Evolutionary conservation across 495 filamentous ascomycete species (phyloP).

Genomic region (Talaromyces thailandensis): DNA sequence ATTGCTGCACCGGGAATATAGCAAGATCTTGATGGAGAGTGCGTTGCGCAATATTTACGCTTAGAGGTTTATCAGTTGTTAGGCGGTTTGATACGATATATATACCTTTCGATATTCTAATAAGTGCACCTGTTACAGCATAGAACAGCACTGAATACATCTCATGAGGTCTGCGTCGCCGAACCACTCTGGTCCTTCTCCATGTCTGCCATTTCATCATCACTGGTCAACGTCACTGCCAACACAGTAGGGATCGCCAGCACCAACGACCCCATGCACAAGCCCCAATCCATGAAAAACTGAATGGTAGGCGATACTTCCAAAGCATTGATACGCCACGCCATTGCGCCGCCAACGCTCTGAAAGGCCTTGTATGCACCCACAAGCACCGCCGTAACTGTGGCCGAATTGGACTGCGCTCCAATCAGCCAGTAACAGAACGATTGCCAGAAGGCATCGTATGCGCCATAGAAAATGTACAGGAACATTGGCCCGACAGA

Average conservation of each 20-base stretch:
- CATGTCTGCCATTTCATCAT: conserved; percentile 10
- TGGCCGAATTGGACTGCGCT: conserved; percentile 73
- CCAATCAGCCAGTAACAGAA: conserved; percentile 88
- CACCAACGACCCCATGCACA: conserved; percentile 57
- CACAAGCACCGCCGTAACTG: conserved; percentile 79
- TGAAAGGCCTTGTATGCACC: conserved; percentile 93
- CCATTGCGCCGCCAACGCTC: conserved; percentile 73
- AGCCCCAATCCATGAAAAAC: conserved; percentile 51
- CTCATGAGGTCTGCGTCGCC: neutral
- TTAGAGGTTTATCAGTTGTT: neutral
- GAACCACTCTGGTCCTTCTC: conserved; percentile 14
- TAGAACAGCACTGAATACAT: conserved; percentile 1
- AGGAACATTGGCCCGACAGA: conserved; percentile 45
- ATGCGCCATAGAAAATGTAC: conserved; percentile 46
- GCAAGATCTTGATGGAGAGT: conserved; percentile 53
- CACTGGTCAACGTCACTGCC: conserved; percentile 23
- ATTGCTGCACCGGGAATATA: conserved; percentile 55
- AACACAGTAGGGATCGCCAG: conserved; percentile 61
- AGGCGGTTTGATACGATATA: neutral
- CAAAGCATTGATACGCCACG: conserved; percentile 65
- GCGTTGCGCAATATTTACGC: conserved; percentile 25
- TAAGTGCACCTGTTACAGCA: neutral
- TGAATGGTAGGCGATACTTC: conserved; percentile 49
- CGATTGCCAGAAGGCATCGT: conserved; percentile 54
- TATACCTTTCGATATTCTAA: neutral